A percentile compares a stretch with the other conserved stretches of the same genome.
phyloP scores from a whole-genome alignment of 495 filamentous ascomycete species.

The Ramalina peruviana region DNA sequence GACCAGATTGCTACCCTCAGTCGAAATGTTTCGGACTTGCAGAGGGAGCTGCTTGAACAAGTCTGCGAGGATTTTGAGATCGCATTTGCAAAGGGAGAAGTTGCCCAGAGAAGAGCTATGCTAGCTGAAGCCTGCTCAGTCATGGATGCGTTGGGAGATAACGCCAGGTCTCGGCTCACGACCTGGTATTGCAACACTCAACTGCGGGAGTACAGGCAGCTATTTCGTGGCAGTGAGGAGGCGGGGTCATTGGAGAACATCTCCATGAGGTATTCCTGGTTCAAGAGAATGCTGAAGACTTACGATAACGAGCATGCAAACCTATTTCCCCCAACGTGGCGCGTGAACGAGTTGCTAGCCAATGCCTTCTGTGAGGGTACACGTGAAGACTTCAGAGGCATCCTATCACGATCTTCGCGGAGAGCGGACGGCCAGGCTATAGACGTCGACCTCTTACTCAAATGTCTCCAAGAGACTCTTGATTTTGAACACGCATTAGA shows the following conservation, averaged over 20 bases:
- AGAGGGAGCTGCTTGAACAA: constrained; percentile 87
- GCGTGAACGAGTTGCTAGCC: constrained; percentile 78
- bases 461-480: constrained; percentile 89
- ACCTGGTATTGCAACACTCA: constrained; percentile 99
- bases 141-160: constrained; percentile 89
- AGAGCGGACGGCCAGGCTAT: constrained; percentile 63
- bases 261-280: constrained; percentile 87
- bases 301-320: constrained; percentile 87
- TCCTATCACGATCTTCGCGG: constrained; percentile 74
- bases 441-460: constrained; percentile 83
- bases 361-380: constrained; percentile 92
- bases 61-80: constrained; percentile 97
- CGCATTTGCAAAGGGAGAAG: constrained; percentile 80
- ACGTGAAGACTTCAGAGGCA: constrained; percentile 86
- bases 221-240: constrained; percentile 93
- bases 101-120: constrained; percentile 50
- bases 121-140: constrained; percentile 81
- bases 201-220: constrained; percentile 84
- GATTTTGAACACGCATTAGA: constrained; percentile 94
- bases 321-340: constrained; percentile 82
- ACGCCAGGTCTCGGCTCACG: constrained; percentile 66
- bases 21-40: constrained; percentile 85
- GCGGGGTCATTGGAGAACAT: constrained; percentile 97
- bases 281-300: constrained; percentile 86
- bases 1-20: constrained; percentile 94